Evolutionary conservation across 345 rosid genomes (phyloP), one percentile per base, ranked within the genome.

Genomic region (Camelina neglecta): DNA sequence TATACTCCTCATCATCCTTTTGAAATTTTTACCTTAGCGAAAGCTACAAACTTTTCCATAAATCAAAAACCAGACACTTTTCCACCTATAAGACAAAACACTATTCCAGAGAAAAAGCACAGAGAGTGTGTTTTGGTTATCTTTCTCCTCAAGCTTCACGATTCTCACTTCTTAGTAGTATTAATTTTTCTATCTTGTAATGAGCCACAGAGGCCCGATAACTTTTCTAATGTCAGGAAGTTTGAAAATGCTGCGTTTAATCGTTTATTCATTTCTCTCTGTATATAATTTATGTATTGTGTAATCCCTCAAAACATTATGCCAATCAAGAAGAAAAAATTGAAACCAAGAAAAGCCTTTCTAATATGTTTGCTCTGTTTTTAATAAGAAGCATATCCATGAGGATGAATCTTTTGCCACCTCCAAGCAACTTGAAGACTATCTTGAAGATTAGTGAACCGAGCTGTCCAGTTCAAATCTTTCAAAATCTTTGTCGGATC

Each of bases 401-500:
- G 69, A 48, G 81, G 84, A 65, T 95, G 99, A 3, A 86, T 72
- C 85, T 88, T 95, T 75, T 95, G 98, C 99, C 99, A 95, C 80
- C 86, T 88, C 99, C 99, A 93, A 3, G 99, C 93, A 15, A 76
- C 69, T 69, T 74, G 69, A 71, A 95, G 84, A 78, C 99, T 93
- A 78, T 93, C 73, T 39, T 86, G 85, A 62, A 95, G 98, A 78
- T 89, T 79, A 8, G 94, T 89, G 88, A 80, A 61, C 35, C 54
- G 78, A 6, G 98, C 99, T 0, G 98, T 89, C 99, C 99, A 95
- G 80, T 95, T 95, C 71, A 95, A 84, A 59, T 95, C 93, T 3
- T 2, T 74, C 67, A 76, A 67, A 76, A 93, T 91, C 83, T 93
- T 95, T 1, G 91, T 55, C 1, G 98, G 99, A 74, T 95, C 96